Evolutionary conservation across 2,329 filamentous ascomycete species (phyloP), one percentile per base, ranked within the genome.

Genomic region (Fusarium hainanense): DNA sequence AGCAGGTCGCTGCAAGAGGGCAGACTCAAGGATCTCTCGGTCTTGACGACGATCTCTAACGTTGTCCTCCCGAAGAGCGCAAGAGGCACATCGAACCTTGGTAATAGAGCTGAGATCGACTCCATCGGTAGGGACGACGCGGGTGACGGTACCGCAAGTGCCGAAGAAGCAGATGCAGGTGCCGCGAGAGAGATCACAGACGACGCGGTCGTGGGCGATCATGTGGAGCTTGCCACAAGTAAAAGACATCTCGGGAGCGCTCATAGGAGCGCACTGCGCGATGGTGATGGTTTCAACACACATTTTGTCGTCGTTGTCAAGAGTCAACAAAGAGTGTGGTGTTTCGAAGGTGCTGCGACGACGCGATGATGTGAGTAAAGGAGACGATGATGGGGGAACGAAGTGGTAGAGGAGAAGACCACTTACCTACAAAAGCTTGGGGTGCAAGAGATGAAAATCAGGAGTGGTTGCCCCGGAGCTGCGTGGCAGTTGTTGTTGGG

Each of bases 171-270:
- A 76, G 9, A 68, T 30, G 8, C 75, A 75, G 2, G 20, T 8
- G 1, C 70, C 70, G 0, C 23, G 41, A 0, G 75, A 71, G 1
- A 48, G 14, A 5, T 49, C 28, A 16, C 76, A 77, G 4, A 71
- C 16, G 3, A 49, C 4, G 0, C 68, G 69, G 0, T 63, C 32
- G 2, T 49, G 21, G 1, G 72, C 74, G 3, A 77, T 37, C 18
- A 77, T 57, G 27, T 77, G 76, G 0, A 77, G 65, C 12, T 71
- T 69, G 3, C 66, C 72, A 14, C 76, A 77, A 14, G 60, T 69
- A 28, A 69, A 75, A 0, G 61, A 54, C 1, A 71, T 50, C 0
- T 27, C 14, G 0, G 68, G 66, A 0, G 59, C 13, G 3, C 47
- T 48, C 3, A 47, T 3, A 0, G 73, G 72, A 0, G 72, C 72